A percentile compares a stretch with the other conserved stretches of the same genome.
These are phyloP conservation scores for Dendrobium catenatum DNA, from an alignment of 106 monocot species.

Conservation along the genomic window DNA sequence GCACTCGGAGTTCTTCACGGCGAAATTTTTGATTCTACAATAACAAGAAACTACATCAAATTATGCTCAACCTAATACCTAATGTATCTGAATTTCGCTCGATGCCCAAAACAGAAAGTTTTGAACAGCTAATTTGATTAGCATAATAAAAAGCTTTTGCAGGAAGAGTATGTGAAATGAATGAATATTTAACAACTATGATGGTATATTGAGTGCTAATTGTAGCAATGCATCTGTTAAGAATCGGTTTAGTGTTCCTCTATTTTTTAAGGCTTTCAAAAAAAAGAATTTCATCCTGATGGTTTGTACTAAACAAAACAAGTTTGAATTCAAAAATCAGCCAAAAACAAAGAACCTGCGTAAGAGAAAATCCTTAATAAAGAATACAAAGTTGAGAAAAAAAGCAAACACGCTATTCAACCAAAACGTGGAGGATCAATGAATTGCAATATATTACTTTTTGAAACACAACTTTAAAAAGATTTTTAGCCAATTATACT, in stretches of 20 bases:
- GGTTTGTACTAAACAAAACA: not conserved
- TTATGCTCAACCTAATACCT: not conserved
- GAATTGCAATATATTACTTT: not conserved
- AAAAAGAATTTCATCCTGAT: not conserved
- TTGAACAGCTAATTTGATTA: not conserved
- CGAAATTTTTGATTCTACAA: conserved; percentile 81
- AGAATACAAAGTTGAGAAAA: not conserved
- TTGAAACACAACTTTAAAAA: not conserved
- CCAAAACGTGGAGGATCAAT: not conserved
- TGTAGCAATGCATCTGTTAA: not conserved
- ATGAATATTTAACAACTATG: not conserved
- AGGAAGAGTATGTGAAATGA: not conserved
- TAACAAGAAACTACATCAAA: not conserved
- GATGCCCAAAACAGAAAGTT: not conserved
- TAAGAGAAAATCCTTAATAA: not conserved
- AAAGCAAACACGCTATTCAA: not conserved
- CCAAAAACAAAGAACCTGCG: not conserved
- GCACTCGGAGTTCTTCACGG: conserved; percentile 88
- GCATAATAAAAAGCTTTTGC: not conserved
- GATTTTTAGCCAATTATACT: not conserved
- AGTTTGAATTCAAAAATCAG: not conserved
- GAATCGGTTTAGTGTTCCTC: not conserved
- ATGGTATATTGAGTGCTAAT: not conserved
- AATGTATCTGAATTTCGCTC: not conserved
- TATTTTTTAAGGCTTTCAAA: too few relatives aligned